Evolutionary conservation across 306 rosid genomes (phyloP), one percentile per base, ranked within the genome.

Genomic region (Prunus persica): DNA sequence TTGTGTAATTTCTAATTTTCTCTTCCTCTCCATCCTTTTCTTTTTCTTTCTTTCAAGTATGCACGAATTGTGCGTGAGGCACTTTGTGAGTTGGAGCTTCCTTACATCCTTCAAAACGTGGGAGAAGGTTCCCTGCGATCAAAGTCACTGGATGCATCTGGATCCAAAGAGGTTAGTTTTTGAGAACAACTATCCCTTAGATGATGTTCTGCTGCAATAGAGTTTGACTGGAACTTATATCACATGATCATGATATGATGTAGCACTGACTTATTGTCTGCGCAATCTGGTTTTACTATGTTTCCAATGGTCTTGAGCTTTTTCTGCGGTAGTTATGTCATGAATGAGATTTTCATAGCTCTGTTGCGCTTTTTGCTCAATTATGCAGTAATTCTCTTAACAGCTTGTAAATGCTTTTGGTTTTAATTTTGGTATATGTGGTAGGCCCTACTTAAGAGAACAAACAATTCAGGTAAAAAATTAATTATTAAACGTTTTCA

Each of bases 21-120:
- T 58, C 56, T 20, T 65, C 67, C 8, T 34, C 28, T n/a, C 16
- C 62, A 51, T 60, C 56, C 63, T 20, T 25, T 12, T 1, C 2
- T 38, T 54, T 15, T 49, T 3, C 50, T 18, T 63, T 54, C 72
- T 76, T 79, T 75, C 56, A 77, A 93, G 98, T 81, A 82, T 82
- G 93, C 98, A 46, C 78, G 98, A 78, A 83, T 91, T 79, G 97
- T 93, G 54, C 98, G 97, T 11, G 97, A 93, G 81, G 98, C 98
- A 46, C 85, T 93, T n/a, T 93, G 98, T 25, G 98, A 93, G 75
- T 82, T 93, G 87, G 98, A 93, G 86, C 93, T 93, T 80, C 96
- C 96, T 50, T 93, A 91, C 87, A 78, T 88, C 79, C 91, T 93
- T 60, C 97, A 91, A 68, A 93, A 88, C 65, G 96, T 91, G 30